Conservation (phyloP, 225 moss, liverwort and hornwort species). For the Ulota crispa region DNA sequence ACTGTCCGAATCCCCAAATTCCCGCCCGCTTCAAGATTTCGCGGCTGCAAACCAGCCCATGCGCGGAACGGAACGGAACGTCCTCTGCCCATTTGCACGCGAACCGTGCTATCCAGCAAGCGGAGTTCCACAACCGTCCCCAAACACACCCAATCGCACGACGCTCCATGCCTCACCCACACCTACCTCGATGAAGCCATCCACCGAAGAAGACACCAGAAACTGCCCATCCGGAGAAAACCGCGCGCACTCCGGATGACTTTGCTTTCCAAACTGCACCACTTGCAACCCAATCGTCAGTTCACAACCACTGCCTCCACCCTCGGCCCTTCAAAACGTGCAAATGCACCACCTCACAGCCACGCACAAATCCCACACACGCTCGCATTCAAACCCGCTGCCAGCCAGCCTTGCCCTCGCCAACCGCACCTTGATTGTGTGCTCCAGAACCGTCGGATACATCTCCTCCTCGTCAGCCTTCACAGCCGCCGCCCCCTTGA, state of each 20-base stretch:
- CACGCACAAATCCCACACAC: neutral
- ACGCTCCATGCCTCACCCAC: neutral
- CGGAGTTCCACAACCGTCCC: neutral
- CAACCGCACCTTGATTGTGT: constrained; percentile 76
- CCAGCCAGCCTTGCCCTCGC: neutral
- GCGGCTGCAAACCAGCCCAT: neutral
- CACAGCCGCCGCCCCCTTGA: constrained; percentile 96
- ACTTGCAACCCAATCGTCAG: neutral
- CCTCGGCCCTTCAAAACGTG: neutral
- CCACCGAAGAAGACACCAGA: constrained; percentile 91
- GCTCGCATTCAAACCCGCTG: neutral
- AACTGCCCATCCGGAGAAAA: constrained; percentile 99
- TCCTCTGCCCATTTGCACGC: neutral
- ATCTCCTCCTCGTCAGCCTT: constrained; percentile 97
- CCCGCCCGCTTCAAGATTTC: neutral
- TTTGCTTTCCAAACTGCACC: constrained; percentile 94
- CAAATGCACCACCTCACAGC: neutral
- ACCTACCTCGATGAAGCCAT: constrained; percentile 96
- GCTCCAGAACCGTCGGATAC: constrained; percentile 85
- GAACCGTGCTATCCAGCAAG: neutral
- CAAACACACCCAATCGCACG: neutral
- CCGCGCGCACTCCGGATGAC: constrained; percentile 95
- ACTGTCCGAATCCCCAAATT: neutral
- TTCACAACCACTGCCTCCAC: constrained; percentile 1
- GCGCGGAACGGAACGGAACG: neutral